A percentile compares a stretch with the other conserved stretches of the same genome.
These are phyloP conservation scores for Trichoderma koningiopsis DNA, from an alignment of 2,329 filamentous ascomycete genomes.

Conservation along the genomic window DNA sequence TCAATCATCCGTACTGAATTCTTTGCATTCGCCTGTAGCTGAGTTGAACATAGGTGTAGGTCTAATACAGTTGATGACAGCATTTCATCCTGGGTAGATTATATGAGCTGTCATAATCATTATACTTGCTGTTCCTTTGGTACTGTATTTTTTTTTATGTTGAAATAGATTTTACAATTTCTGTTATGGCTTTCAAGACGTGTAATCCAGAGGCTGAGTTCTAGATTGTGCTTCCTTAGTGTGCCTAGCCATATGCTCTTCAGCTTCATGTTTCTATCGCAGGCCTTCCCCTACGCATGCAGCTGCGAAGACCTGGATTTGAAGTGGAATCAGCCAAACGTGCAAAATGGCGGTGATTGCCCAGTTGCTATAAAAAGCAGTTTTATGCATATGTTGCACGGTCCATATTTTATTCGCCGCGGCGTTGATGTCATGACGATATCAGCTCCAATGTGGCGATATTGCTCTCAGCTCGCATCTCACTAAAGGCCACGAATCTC, in stretches of 20 bases:
- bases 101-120: not conserved
- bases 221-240: not conserved
- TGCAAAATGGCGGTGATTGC: not conserved
- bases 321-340: not conserved
- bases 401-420: not conserved
- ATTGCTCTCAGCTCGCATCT: not conserved
- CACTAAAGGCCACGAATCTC: not conserved
- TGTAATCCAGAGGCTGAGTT: not conserved
- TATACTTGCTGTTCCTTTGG: not conserved
- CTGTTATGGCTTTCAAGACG: not conserved
- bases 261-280: not conserved
- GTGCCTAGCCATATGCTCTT: not conserved
- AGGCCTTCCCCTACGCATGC: not conserved
- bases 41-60: too few relatives aligned
- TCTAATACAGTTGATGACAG: not conserved
- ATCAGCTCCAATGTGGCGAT: slow-evolving; percentile 4
- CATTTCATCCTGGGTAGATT: not conserved
- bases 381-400: not conserved
- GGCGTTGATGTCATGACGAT: not conserved
- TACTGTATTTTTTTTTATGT: too few relatives aligned
- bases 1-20: not conserved
- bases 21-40: not conserved
- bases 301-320: not conserved
- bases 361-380: not conserved
- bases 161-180: too few relatives aligned